Percentiles rank a stretch among this genome's conserved stretches.
These are phyloP conservation scores for Sordariomycetes sp. DNA, from an alignment of 2,329 filamentous ascomycete genomes.

Conservation along the genomic window DNA sequence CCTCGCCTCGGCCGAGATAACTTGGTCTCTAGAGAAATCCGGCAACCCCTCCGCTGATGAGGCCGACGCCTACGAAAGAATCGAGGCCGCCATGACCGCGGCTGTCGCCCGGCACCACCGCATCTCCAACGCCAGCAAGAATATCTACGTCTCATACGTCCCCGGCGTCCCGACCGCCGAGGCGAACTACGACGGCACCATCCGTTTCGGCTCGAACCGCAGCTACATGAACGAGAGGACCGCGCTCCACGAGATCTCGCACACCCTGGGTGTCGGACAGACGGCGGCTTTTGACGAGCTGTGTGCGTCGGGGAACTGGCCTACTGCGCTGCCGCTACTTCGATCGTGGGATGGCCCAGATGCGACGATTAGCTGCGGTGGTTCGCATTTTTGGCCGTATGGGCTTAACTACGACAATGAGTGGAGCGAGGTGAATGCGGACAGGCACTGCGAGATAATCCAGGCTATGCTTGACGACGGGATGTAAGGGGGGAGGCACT, in stretches of 20 bases:
- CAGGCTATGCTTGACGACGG: slow-evolving; percentile 31
- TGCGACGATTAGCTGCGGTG: slow-evolving; percentile 24
- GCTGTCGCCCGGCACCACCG: slow-evolving; percentile 25
- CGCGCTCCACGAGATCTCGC: slow-evolving; percentile 32
- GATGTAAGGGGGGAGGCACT: neutral
- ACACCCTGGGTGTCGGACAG: slow-evolving; percentile 32
- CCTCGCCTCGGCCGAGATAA: slow-evolving; percentile 20
- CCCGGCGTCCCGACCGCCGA: slow-evolving; percentile 31
- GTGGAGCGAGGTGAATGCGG: slow-evolving; percentile 27
- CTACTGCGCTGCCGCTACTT: slow-evolving; percentile 23
- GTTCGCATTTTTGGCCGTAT: slow-evolving; percentile 25
- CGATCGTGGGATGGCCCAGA: slow-evolving; percentile 22
- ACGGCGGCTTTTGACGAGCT: slow-evolving; percentile 22
- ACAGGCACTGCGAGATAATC: slow-evolving; percentile 26
- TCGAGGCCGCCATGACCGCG: slow-evolving; percentile 24
- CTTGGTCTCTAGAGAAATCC: slow-evolving; percentile 21
- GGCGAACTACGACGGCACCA: slow-evolving; percentile 28
- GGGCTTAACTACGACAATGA: slow-evolving; percentile 28
- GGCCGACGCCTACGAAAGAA: slow-evolving; percentile 26
- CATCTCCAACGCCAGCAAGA: slow-evolving; percentile 19
- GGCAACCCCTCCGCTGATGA: slow-evolving; percentile 27
- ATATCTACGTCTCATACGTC: slow-evolving; percentile 23
- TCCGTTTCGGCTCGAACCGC: slow-evolving; percentile 30
- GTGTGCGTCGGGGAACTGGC: slow-evolving; percentile 27
- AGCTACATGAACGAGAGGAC: slow-evolving; percentile 34